phyloP scores from a whole-genome alignment of 495 filamentous ascomycete species.

The Podospora pseudoanserina region DNA sequence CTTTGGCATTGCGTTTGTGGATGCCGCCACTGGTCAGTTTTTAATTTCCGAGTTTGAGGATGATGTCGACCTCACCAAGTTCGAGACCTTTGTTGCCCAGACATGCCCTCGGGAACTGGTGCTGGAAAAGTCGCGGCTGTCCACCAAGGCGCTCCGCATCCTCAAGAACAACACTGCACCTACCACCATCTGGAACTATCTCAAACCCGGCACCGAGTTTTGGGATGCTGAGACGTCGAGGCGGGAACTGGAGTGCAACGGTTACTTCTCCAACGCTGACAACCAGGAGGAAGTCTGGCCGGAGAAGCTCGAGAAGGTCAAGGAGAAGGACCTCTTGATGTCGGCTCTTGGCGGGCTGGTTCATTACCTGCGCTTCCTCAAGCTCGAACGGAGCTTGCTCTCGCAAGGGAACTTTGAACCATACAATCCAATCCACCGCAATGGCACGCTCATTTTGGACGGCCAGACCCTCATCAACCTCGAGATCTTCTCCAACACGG shows the following conservation, averaged over 20 bases:
- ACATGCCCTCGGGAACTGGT: slow-evolving; percentile 85
- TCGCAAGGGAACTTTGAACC: slow-evolving; percentile 86
- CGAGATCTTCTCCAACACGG: slow-evolving; percentile 92
- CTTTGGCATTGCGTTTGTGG: slow-evolving; percentile 92
- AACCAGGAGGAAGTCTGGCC: slow-evolving; percentile 73
- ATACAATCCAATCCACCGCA: slow-evolving; percentile 93
- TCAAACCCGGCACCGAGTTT: slow-evolving; percentile 87
- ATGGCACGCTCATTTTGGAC: slow-evolving; percentile 88
- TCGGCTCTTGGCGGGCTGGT: slow-evolving; percentile 88
- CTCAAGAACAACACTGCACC: slow-evolving; percentile 92
- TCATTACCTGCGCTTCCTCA: slow-evolving; percentile 81
- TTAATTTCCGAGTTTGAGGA: slow-evolving; percentile 87
- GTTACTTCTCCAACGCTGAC: slow-evolving; percentile 71
- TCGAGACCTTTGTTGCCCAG: slow-evolving; percentile 96
- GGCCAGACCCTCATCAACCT: slow-evolving; percentile 97
- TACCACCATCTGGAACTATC: slow-evolving; percentile 91
- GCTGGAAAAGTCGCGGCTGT: slow-evolving; percentile 82
- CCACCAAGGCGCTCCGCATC: slow-evolving; percentile 82
- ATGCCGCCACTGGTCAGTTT: slow-evolving; percentile 95
- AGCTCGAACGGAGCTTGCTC: slow-evolving; percentile 83
- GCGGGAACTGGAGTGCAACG: slow-evolving; percentile 75
- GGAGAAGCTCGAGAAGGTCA: slow-evolving; percentile 63
- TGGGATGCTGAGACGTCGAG: slow-evolving; percentile 80
- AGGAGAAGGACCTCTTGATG: slow-evolving; percentile 79
- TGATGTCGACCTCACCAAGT: slow-evolving; percentile 91